A percentile compares a stretch with the other conserved stretches of the same genome.
Evolutionary conservation across 768 basidiomycete genomes (phyloP).

Genomic region (Termitomyces heimii): DNA sequence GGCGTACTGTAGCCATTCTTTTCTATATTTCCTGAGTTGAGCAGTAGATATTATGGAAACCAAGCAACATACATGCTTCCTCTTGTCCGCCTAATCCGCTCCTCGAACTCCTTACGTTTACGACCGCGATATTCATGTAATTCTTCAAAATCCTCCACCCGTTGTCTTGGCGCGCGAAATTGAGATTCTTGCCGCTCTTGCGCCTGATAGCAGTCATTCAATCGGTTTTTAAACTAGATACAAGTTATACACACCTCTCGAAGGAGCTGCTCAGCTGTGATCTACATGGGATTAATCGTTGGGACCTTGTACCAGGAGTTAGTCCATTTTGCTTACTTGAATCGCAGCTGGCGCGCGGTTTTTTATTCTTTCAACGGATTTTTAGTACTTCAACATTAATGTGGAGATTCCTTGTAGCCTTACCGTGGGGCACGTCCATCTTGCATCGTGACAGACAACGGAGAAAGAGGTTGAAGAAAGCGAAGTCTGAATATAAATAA

Average conservation of each 20-base stretch:
- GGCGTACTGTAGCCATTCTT: conserved; percentile 84
- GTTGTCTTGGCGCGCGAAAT: conserved; percentile 88
- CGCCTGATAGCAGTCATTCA: conserved; percentile 45
- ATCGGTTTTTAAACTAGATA: background rate
- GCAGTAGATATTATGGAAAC: background rate
- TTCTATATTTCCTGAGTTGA: conserved; percentile 33
- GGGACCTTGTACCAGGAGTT: background rate
- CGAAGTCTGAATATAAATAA: background rate
- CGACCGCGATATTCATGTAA: conserved; percentile 86
- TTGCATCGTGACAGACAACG: conserved; percentile 6
- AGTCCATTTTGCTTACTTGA: conserved; percentile 48
- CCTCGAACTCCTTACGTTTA: conserved; percentile 93
- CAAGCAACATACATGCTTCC: conserved; percentile 61
- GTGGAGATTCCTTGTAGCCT: background rate
- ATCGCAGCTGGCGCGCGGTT: conserved; percentile 94
- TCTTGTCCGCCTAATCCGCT: conserved; percentile 72
- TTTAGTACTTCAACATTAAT: background rate
- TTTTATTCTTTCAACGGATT: conserved; percentile 58
- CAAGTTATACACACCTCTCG: conserved; percentile 59
- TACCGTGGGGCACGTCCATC: conserved; percentile 14
- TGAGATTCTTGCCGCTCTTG: conserved; percentile 95
- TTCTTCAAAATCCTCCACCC: conserved; percentile 94
- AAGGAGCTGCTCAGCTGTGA: conserved; percentile 96
- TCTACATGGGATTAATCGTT: conserved; percentile 43
- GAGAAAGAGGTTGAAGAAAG: background rate